Evolutionary conservation across 192 early-diverging fungal species (phyloP).

Genomic region (Pilobolus umbonatus): DNA sequence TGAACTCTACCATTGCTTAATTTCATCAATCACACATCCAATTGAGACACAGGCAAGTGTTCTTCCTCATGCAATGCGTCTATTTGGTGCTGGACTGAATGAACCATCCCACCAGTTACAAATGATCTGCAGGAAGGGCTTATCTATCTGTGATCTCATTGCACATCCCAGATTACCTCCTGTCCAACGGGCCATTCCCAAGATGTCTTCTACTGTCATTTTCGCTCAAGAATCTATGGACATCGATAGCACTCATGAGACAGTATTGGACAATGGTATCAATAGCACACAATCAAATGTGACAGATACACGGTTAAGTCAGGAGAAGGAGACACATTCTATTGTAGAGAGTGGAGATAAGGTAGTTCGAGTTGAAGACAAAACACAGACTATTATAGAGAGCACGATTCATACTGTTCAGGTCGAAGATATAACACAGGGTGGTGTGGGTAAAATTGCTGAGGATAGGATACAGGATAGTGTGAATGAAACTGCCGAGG

Average conservation of each 20-base stretch:
- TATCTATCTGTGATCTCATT: constrained; percentile 52
- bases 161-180: constrained; percentile 51
- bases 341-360: not conserved
- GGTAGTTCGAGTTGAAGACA: not conserved
- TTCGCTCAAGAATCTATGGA: not conserved
- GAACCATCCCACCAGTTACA: constrained; percentile 29
- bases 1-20: constrained; percentile 36
- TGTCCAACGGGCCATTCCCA: constrained; percentile 17
- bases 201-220: not conserved
- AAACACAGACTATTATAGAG: not conserved
- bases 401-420: not conserved
- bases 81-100: constrained; percentile 38
- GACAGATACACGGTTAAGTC: not conserved
- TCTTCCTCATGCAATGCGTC: constrained; percentile 33
- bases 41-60: constrained; percentile 37
- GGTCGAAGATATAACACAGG: not conserved
- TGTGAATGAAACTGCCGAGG: not conserved
- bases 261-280: not conserved
- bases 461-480: not conserved
- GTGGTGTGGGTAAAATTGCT: not conserved
- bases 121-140: constrained; percentile 31
- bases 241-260: too few relatives aligned
- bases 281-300: not conserved
- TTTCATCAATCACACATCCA: constrained; percentile 35
- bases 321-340: not conserved